Conservation (phyloP, 1,139 yeast species). For the Pneumocystis wakefieldiae region DNA sequence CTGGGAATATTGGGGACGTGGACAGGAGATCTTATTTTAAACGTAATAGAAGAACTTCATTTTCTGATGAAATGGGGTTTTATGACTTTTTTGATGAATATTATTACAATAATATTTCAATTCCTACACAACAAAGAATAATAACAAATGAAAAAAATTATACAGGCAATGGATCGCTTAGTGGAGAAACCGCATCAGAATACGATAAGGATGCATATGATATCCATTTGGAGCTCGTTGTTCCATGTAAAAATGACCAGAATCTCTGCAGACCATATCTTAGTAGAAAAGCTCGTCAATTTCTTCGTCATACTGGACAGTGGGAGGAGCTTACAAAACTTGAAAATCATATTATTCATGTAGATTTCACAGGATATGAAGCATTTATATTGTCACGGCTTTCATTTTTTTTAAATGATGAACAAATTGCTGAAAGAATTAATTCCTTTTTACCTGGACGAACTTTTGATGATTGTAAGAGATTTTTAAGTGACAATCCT, state of each 20-base stretch:
- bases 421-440: neutral
- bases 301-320: neutral
- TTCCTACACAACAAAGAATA: neutral
- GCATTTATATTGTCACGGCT: neutral
- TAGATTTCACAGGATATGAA: neutral
- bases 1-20: neutral
- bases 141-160: neutral
- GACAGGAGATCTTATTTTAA: neutral
- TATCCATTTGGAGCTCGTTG: neutral
- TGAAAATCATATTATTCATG: neutral
- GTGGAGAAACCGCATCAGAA: neutral
- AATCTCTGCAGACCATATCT: neutral
- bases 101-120: neutral
- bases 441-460: neutral
- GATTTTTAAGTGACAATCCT: neutral
- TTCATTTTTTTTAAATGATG: neutral
- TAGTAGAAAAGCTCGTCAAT: slow-evolving; percentile 1
- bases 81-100: neutral
- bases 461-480: neutral
- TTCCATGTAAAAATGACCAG: neutral
- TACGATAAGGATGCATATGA: neutral
- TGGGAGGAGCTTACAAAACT: neutral
- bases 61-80: too few species aligned
- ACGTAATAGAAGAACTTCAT: neutral
- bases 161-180: neutral